These are phyloP conservation scores for Senecio squalidus DNA, from an alignment of 140 eudicot species.

Conservation along the genomic window DNA sequence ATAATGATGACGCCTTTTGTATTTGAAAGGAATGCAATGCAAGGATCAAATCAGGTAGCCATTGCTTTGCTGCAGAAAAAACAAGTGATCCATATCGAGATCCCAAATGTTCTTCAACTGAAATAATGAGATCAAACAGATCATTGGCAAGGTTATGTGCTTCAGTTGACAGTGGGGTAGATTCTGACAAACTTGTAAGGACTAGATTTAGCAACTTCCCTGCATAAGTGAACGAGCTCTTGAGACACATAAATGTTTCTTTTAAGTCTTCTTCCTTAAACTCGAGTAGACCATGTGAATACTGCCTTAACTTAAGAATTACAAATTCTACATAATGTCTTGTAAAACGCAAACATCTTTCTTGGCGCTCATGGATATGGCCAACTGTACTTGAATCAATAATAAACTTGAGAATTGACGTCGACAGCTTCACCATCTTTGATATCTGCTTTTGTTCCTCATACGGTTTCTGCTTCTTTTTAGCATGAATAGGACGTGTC, in stretches of 20 bases:
- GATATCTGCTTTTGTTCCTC: slow-evolving; percentile 32
- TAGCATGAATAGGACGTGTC: slow-evolving; percentile 15
- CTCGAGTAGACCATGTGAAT: slow-evolving; percentile 36
- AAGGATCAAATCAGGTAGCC: slow-evolving; percentile 85
- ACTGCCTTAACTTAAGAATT: slow-evolving; percentile 34
- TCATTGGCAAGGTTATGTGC: slow-evolving; percentile 49
- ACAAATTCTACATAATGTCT: slow-evolving; percentile 41
- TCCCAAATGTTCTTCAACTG: slow-evolving; percentile 67
- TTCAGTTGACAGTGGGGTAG: slow-evolving; percentile 33
- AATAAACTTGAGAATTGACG: slow-evolving; percentile 65
- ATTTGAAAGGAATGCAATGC: slow-evolving; percentile 55
- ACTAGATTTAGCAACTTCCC: slow-evolving; percentile 72
- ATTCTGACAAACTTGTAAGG: slow-evolving; percentile 36
- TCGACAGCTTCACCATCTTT: slow-evolving; percentile 57
- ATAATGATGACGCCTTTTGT: slow-evolving; percentile 24
- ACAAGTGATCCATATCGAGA: slow-evolving; percentile 53
- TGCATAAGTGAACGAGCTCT: slow-evolving; percentile 79
- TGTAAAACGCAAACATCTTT: slow-evolving; percentile 52
- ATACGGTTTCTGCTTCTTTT: slow-evolving; percentile 9
- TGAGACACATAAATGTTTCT: slow-evolving; percentile 57
- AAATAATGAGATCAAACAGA: slow-evolving; percentile 46
- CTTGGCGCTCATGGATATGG: slow-evolving; percentile 27
- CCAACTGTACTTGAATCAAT: slow-evolving; percentile 50
- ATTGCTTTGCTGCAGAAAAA: slow-evolving; percentile 47
- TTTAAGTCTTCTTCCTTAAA: slow-evolving; percentile 47